Conservation (phyloP, 257 asterid species). For the Primulina huaijiensis region DNA sequence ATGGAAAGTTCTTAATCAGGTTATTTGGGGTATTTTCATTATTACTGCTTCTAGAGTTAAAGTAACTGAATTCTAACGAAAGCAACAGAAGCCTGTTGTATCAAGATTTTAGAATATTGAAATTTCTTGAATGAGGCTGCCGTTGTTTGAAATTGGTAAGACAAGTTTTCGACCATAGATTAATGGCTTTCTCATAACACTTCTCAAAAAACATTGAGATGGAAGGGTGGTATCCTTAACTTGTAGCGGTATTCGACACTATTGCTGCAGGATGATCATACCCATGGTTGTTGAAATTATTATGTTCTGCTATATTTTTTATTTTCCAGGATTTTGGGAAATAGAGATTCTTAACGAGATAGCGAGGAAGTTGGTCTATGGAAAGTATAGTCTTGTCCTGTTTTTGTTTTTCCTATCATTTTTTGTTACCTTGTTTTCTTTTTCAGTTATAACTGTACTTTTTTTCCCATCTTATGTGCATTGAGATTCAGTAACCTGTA, state of each 20-base stretch:
- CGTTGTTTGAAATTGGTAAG: background rate
- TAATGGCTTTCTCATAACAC: background rate
- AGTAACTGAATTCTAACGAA: background rate
- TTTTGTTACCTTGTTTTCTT: background rate
- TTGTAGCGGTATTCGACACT: background rate
- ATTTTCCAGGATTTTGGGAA: background rate
- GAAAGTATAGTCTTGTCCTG: background rate
- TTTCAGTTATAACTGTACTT: background rate
- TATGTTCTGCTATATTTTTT: background rate
- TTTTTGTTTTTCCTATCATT: background rate
- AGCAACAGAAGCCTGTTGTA: background rate
- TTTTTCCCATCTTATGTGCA: background rate
- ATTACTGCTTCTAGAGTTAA: background rate
- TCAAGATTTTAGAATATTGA: background rate
- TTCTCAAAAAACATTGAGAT: background rate
- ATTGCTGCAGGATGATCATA: background rate
- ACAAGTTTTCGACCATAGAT: background rate
- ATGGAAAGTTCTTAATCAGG: conserved; percentile 96
- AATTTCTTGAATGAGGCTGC: conserved; percentile 6
- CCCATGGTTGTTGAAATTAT: background rate
- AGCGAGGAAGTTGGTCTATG: background rate
- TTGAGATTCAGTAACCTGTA: conserved; percentile 13
- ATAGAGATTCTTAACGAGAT: background rate
- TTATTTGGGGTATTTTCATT: conserved; percentile 26
- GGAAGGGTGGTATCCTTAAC: background rate